Base-by-base conservation (phyloP, 768 basidiomycete species). In the Omphalotus guepiniiformis region DNA sequence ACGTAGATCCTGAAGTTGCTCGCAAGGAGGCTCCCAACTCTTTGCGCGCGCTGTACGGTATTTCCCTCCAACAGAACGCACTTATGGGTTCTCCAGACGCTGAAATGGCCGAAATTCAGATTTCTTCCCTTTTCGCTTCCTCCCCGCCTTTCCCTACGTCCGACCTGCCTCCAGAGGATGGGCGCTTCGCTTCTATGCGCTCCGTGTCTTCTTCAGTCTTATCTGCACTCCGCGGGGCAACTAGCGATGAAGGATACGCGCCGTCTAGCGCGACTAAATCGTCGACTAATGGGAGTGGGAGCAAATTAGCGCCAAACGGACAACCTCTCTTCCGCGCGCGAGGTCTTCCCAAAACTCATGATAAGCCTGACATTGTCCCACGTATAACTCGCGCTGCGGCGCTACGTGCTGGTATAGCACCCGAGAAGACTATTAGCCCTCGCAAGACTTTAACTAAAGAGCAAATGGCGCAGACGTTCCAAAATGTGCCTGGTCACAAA, bases 401-500 rank as follows among this genome's bases (percentile, higher is more conserved):
- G 3, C 72, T 93, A 4, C 83, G 90, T 32, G 80, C 80, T 2
- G 88, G 87, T 6, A 51, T 75, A 39, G 60, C 66, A 0, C 52
- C 76, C 1, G 78, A 80, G 22, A 73, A 71, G 47, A 65, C 62
- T 6, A 68, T 63, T 9, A 63, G 54, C 1, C 77, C 80, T 15
- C 78, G 83, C 23, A 66, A 64, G 22, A 75, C 82, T 0, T 68
- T 75, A 19, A 74, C 80, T 6, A 83, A 84, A 56, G 87, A 85
- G 54, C 73, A 74, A 19, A 71, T 74, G 2, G 72, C 72, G 13
- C 68, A 78, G 64, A 85, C 82, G 12, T 93, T 91, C 60, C 75
- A 76, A 19, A 82, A 87, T 51, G 82, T 91, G 3, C 90, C 89
- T 0, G 89, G 89, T 0, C 90, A 93, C 63, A 90, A 89, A 58